Conservation (phyloP, 805 yeast species). For the Metschnikowia vanudenii region DNA sequence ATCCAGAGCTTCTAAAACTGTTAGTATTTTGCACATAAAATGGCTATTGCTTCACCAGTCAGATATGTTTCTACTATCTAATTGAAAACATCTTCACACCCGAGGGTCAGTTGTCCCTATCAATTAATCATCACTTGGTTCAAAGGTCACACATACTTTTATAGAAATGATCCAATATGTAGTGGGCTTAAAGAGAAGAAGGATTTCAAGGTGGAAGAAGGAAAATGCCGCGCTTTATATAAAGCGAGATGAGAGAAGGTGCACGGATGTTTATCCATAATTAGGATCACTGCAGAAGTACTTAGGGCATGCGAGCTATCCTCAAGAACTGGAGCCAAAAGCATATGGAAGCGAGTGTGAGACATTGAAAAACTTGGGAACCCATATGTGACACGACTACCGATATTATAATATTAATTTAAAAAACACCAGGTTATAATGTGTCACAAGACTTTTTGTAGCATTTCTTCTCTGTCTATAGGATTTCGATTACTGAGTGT, state of each 20-base stretch:
- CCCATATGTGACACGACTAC: too few species aligned
- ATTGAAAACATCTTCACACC: conserved; percentile 21
- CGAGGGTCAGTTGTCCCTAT: conserved; percentile 25
- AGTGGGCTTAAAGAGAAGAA: too few species aligned
- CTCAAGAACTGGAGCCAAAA: too few species aligned
- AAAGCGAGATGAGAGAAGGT: neutral
- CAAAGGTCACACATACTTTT: conserved; percentile 6
- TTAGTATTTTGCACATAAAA: neutral
- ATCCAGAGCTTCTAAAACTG: neutral
- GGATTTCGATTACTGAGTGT: too few species aligned
- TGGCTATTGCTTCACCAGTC: conserved; percentile 2
- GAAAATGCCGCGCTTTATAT: neutral
- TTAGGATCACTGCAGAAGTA: neutral
- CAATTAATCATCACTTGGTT: conserved; percentile 19
- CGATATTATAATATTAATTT: too few species aligned
- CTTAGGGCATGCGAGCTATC: neutral
- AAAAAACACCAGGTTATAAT: too few species aligned
- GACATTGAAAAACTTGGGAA: too few species aligned
- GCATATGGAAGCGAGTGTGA: too few species aligned
- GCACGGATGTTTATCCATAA: neutral
- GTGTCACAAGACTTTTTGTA: too few species aligned
- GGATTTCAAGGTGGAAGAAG: too few species aligned
- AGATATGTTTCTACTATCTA: conserved; percentile 20
- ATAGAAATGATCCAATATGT: neutral
- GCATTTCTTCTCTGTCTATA: too few species aligned